phyloP scores from a whole-genome alignment of 768 basidiomycete species.

The Mycena floridula region DNA sequence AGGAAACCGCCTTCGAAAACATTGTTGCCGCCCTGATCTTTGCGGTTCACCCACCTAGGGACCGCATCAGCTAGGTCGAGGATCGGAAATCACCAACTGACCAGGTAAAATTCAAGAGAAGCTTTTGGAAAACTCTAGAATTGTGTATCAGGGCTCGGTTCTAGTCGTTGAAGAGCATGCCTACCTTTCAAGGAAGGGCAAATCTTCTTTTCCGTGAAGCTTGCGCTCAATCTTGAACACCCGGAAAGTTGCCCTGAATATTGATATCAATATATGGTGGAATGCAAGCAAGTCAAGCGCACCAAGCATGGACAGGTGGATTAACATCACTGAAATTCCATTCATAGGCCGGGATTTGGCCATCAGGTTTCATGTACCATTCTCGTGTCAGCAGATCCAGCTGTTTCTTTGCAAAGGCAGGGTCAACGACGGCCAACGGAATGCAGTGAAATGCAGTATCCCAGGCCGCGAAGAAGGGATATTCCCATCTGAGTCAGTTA shows the following conservation, averaged over 20 bases:
- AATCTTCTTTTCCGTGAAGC: conserved; percentile 83
- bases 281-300: conserved; percentile 10
- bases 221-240: conserved; percentile 99
- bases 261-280: not conserved
- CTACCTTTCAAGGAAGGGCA: conserved; percentile 90
- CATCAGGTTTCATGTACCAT: conserved; percentile 99
- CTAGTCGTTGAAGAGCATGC: too few species aligned
- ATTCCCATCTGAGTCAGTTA: conserved; percentile 74
- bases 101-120: conserved; percentile 97
- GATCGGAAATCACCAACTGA: conserved; percentile 21
- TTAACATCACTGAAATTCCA: conserved; percentile 99
- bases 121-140: conserved; percentile 98
- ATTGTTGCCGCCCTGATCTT: conserved; percentile 90
- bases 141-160: too few species aligned
- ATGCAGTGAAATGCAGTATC: conserved; percentile 99
- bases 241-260: conserved; percentile 83
- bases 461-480: conserved; percentile 99
- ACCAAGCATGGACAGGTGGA: conserved; percentile 98
- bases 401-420: conserved; percentile 95
- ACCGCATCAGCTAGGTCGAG: not conserved
- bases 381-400: conserved; percentile 93
- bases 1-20: conserved; percentile 99
- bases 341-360: conserved; percentile 97
- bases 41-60: conserved; percentile 94
- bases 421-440: conserved; percentile 92